Evolutionary conservation across 352 stramenopile species (phyloP).

Genomic region (Phytophthora citrophthora): DNA sequence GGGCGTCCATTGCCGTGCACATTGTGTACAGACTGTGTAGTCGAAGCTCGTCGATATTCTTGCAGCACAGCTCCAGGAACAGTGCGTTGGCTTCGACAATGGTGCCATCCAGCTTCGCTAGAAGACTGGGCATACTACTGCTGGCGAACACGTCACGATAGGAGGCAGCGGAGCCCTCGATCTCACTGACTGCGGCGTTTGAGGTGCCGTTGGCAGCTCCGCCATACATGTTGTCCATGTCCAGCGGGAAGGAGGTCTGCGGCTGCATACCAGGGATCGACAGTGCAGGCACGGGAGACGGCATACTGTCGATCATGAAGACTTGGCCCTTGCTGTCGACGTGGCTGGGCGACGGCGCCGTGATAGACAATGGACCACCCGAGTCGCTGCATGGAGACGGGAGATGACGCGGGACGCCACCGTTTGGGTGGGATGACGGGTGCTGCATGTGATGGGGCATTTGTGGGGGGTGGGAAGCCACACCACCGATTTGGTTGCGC

Average conservation of each 20-base stretch:
- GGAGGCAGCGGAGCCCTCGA: conserved; percentile 72
- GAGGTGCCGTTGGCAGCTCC: conserved; percentile 19
- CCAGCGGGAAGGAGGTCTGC: conserved; percentile 60
- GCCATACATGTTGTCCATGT: conserved; percentile 58
- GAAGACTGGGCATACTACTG: conserved; percentile 79
- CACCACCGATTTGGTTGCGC: conserved; percentile 52
- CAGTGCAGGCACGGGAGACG: conserved; percentile 70
- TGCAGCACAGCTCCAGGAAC: conserved; percentile 81
- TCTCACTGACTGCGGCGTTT: conserved; percentile 39
- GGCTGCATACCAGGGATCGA: conserved; percentile 68
- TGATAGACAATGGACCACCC: conserved; percentile 52
- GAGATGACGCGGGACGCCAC: conserved; percentile 33
- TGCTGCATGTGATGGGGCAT: conserved; percentile 37
- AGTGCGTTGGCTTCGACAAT: conserved; percentile 82
- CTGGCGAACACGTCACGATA: conserved; percentile 80
- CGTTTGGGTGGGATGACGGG: conserved; percentile 20
- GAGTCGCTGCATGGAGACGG: conserved; percentile 41
- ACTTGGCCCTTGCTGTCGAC: conserved; percentile 47
- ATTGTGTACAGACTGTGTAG: conserved; percentile 85
- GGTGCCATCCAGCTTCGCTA: conserved; percentile 80
- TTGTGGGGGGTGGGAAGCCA: conserved; percentile 15
- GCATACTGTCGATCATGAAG: conserved; percentile 84
- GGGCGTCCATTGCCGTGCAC: conserved; percentile 73
- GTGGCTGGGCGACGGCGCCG: conserved; percentile 47
- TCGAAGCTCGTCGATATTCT: conserved; percentile 80